Conservation (phyloP, 2,329 filamentous ascomycete species). For the Phoma sp. region DNA sequence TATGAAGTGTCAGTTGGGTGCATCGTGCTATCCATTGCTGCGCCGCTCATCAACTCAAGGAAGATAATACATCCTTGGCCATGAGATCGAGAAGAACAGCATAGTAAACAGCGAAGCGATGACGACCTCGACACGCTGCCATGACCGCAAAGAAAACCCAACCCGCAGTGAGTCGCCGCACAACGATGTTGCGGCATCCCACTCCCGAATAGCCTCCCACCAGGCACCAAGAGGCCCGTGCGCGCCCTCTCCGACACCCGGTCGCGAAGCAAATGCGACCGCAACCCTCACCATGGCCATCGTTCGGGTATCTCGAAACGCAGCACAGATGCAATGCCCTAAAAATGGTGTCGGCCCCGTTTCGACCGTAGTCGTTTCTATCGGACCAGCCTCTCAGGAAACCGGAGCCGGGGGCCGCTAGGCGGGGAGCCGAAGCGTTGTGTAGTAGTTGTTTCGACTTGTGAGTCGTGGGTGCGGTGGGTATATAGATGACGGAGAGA, state of each 20-base stretch:
- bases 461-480: constrained; percentile 14
- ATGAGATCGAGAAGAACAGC: too few relatives aligned
- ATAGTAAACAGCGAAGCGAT: not conserved
- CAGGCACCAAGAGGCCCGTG: constrained; percentile 4
- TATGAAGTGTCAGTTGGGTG: too few relatives aligned
- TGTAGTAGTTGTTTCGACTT: constrained; percentile 23
- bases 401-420: constrained; percentile 31
- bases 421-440: constrained; percentile 44
- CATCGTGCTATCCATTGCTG: not conserved
- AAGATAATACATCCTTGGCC: not conserved
- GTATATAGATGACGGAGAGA: constrained; percentile 31
- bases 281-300: constrained; percentile 10
- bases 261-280: constrained; percentile 1
- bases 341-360: constrained; percentile 36
- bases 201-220: not conserved
- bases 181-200: constrained; percentile 1
- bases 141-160: not conserved
- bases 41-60: not conserved
- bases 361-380: constrained; percentile 24
- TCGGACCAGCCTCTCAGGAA: constrained; percentile 21
- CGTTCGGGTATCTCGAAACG: constrained; percentile 20
- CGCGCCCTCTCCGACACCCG: constrained; percentile 20
- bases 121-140: not conserved
- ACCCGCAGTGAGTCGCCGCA: not conserved
- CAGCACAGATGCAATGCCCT: constrained; percentile 25